phyloP scores from a whole-genome alignment of 2,329 filamentous ascomycete species.

The Biscogniauxia marginata region DNA sequence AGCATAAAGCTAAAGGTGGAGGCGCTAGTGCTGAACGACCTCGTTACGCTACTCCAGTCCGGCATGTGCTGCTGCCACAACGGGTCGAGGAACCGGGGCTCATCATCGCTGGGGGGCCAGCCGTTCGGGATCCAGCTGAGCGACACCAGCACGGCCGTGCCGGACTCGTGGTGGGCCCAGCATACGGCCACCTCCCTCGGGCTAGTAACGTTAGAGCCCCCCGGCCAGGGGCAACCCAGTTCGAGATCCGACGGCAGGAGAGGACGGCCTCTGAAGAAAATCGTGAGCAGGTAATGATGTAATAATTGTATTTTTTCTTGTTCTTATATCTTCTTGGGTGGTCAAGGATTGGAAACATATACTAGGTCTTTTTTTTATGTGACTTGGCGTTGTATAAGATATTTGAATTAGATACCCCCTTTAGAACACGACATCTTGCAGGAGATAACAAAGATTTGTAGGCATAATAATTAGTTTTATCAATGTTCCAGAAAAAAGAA shows the following conservation, averaged over 20 bases:
- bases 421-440: too few species aligned
- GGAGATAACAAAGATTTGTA: too few species aligned
- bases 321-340: not conserved
- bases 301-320: not conserved
- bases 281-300: not conserved
- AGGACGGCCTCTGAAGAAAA: not conserved
- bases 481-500: too few species aligned
- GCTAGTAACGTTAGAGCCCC: not conserved
- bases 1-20: conserved; percentile 53
- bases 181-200: not conserved
- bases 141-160: not conserved
- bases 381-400: too few species aligned
- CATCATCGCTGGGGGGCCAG: not conserved
- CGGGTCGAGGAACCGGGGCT: not conserved
- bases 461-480: too few species aligned
- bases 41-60: conserved; percentile 20
- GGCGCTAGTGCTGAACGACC: conserved; percentile 49
- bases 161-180: not conserved
- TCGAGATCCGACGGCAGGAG: not conserved
- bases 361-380: too few species aligned
- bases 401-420: too few species aligned
- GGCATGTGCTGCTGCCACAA: conserved; percentile 6
- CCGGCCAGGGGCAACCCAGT: not conserved
- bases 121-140: not conserved
- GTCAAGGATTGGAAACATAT: not conserved